Evolutionary conservation across 495 filamentous ascomycete genomes (phyloP).

Genomic region (Coniosporium apollinis): DNA sequence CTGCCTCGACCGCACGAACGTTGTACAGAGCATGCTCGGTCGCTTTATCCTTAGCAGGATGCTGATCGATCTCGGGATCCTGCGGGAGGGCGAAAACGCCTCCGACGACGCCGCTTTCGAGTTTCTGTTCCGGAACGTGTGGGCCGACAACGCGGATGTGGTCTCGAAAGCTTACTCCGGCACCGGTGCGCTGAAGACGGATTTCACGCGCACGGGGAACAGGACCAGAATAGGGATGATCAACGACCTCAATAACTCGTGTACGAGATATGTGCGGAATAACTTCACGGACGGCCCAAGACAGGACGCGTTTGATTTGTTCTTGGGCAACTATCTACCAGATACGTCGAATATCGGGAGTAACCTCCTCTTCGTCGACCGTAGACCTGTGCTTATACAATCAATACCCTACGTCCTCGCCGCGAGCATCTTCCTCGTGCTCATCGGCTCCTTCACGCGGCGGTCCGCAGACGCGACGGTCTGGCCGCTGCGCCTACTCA

Average conservation of each 20-base stretch:
- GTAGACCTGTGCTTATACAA: slow-evolving; percentile 74
- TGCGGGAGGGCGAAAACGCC: slow-evolving; percentile 49
- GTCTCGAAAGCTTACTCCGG: slow-evolving; percentile 87
- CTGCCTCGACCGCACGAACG: slow-evolving; percentile 93
- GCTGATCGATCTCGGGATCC: slow-evolving; percentile 62
- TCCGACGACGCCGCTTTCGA: slow-evolving; percentile 65
- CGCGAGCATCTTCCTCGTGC: slow-evolving; percentile 69
- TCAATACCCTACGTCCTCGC: slow-evolving; percentile 77
- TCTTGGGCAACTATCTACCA: slow-evolving; percentile 71
- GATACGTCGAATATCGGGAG: slow-evolving; percentile 44
- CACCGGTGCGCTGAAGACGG: slow-evolving; percentile 90
- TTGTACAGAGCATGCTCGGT: slow-evolving; percentile 89
- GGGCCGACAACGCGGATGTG: slow-evolving; percentile 95
- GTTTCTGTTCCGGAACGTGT: slow-evolving; percentile 79
- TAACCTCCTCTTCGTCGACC: slow-evolving; percentile 61
- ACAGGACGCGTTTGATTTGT: slow-evolving; percentile 90
- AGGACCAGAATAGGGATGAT: slow-evolving; percentile 68
- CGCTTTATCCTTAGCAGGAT: slow-evolving; percentile 76
- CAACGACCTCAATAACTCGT: slow-evolving; percentile 67
- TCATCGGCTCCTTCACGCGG: slow-evolving; percentile 60
- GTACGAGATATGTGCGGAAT: slow-evolving; percentile 71
- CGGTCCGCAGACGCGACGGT: slow-evolving; percentile 47
- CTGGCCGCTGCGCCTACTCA: slow-evolving; percentile 64
- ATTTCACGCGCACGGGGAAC: slow-evolving; percentile 78
- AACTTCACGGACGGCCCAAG: slow-evolving; percentile 86